phyloP scores from a whole-genome alignment of 257 asterid species.

The Plantago elongata region DNA sequence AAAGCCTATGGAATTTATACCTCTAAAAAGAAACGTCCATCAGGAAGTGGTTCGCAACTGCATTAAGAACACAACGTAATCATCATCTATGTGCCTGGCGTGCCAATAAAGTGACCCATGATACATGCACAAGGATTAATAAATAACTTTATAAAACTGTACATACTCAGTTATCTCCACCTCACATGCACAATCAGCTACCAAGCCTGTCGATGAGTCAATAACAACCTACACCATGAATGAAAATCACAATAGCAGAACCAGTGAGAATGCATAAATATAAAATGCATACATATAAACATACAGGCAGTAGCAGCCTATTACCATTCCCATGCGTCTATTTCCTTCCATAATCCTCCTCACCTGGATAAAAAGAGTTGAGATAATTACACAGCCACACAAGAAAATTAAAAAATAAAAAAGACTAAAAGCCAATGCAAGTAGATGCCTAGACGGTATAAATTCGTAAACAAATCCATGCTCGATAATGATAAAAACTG shows the following conservation, averaged over 20 bases:
- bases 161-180: conserved; percentile 97
- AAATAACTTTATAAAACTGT: conserved; percentile 3
- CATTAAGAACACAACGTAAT: conserved; percentile 33
- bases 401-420: conserved; percentile 1
- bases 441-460: not conserved
- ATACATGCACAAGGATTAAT: not conserved
- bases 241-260: conserved; percentile 19
- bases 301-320: conserved; percentile 8
- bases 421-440: conserved; percentile 3
- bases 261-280: conserved; percentile 19
- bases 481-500: not conserved
- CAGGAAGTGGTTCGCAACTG: conserved; percentile 99
- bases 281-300: not conserved
- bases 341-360: conserved; percentile 99
- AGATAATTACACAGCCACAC: conserved; percentile 1
- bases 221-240: conserved; percentile 51
- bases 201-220: conserved; percentile 65
- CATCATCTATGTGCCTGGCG: conserved; percentile 22
- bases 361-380: conserved; percentile 48
- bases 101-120: conserved; percentile 18
- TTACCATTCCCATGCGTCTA: conserved; percentile 96
- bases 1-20: conserved; percentile 32
- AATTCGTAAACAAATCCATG: not conserved
- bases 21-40: conserved; percentile 97
- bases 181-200: conserved; percentile 94